These are phyloP conservation scores for Mallotus nudiflorus DNA, from an alignment of 345 rosid species.

Conservation along the genomic window DNA sequence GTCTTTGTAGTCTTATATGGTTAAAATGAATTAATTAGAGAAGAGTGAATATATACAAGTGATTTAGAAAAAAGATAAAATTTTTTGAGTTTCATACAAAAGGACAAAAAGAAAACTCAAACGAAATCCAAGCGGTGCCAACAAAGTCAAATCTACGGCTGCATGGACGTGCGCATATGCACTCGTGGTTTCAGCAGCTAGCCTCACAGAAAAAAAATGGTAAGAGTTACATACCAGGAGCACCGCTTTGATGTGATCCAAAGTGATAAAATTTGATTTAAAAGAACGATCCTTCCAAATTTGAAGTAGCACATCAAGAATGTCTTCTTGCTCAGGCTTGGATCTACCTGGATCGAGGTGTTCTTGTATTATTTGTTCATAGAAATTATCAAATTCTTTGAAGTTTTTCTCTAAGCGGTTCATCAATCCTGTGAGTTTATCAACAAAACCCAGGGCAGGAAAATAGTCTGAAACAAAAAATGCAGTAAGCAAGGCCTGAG, in stretches of 20 bases:
- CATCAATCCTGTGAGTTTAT: conserved; percentile 33
- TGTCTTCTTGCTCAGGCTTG: conserved; percentile 27
- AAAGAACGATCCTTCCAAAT: conserved; percentile 7
- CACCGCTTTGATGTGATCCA: conserved; percentile 18
- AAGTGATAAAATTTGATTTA: neutral
- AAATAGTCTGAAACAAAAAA: conserved; percentile 40
- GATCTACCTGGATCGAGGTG: conserved; percentile 11
- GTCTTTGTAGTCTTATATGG: too few relatives aligned
- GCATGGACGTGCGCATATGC: too few relatives aligned
- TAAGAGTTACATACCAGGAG: too few relatives aligned
- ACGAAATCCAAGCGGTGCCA: too few relatives aligned
- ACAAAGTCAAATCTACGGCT: too few relatives aligned
- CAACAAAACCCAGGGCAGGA: conserved; percentile 40
- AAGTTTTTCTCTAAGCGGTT: conserved; percentile 22
- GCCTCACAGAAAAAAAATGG: too few relatives aligned
- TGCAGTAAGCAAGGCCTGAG: conserved; percentile 38
- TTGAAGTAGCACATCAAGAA: conserved; percentile 30
- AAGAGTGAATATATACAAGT: too few relatives aligned
- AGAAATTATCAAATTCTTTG: conserved; percentile 10
- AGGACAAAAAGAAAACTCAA: too few relatives aligned
- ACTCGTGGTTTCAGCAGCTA: too few relatives aligned
- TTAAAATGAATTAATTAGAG: too few relatives aligned
- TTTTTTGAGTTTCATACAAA: too few relatives aligned
- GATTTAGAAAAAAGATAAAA: too few relatives aligned
- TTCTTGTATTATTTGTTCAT: conserved; percentile 16